phyloP scores from a whole-genome alignment of 176 grass and related monocot species.

The Aegilops longissima region DNA sequence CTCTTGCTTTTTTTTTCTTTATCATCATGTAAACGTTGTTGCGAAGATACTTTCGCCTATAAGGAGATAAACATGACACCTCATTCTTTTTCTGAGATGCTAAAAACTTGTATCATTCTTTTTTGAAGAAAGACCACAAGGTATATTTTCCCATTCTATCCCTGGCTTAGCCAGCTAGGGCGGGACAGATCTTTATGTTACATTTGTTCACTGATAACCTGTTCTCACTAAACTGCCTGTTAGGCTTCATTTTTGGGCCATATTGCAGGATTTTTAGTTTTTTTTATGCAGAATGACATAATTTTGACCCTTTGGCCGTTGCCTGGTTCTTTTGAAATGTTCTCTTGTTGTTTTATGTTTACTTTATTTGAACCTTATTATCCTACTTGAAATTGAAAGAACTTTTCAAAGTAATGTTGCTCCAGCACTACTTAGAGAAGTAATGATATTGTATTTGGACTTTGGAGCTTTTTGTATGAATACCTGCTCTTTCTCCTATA shows the following conservation, averaged over 20 bases:
- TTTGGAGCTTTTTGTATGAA: not conserved
- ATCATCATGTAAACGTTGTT: not conserved
- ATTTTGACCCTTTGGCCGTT: not conserved
- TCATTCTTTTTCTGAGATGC: constrained; percentile 2
- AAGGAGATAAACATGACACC: not conserved
- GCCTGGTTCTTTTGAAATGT: not conserved
- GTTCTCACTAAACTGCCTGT: not conserved
- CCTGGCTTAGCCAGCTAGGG: not conserved
- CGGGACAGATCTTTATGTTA: not conserved
- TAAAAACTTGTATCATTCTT: not conserved
- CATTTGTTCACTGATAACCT: not conserved
- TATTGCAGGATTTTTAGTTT: not conserved
- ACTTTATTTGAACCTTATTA: constrained; percentile 19
- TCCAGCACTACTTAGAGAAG: not conserved
- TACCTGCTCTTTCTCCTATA: not conserved
- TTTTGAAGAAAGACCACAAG: not conserved
- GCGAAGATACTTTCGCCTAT: not conserved
- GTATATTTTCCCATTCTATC: not conserved
- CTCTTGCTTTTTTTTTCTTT: not conserved
- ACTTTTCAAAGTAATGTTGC: not conserved
- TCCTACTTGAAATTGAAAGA: not conserved
- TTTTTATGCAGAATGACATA: not conserved
- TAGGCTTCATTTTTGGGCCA: not conserved
- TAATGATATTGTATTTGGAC: not conserved
- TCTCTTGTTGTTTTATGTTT: not conserved